A percentile compares a stretch with the other conserved stretches of the same genome.
These are phyloP conservation scores for baker's yeast (Saccharomyces cerevisiae) DNA, from an alignment of 805 yeast species.

Conservation along the genomic window DNA sequence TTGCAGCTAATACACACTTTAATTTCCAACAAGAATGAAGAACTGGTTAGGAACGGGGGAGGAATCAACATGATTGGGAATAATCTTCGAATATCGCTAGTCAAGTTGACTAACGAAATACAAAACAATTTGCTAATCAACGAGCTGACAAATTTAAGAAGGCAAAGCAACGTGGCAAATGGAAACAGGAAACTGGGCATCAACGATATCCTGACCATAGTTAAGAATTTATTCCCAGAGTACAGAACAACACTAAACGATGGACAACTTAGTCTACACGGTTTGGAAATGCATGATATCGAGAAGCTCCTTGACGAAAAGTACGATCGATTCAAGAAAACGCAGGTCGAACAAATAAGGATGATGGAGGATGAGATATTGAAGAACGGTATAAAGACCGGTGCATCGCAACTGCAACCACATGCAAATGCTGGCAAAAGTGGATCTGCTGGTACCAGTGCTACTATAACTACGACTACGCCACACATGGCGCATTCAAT, in stretches of 20 bases:
- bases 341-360: constrained; percentile 10
- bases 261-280: constrained; percentile 29
- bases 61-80: constrained; percentile 6
- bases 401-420: not conserved
- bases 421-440: not conserved
- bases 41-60: constrained; percentile 6
- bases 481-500: not conserved
- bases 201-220: constrained; percentile 25
- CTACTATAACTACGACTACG: constrained; percentile 1
- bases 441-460: constrained; percentile 1
- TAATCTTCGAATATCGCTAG: constrained; percentile 24
- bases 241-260: constrained; percentile 23
- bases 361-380: constrained; percentile 19
- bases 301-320: constrained; percentile 13
- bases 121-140: constrained; percentile 25
- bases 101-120: constrained; percentile 27
- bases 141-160: constrained; percentile 7
- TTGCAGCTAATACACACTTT: constrained; percentile 25
- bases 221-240: constrained; percentile 24
- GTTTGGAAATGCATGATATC: constrained; percentile 19
- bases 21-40: constrained; percentile 10
- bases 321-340: constrained; percentile 10
- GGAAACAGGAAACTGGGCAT: constrained; percentile 17
- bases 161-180: not conserved
- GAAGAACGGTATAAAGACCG: not conserved